phyloP scores from a whole-genome alignment of 129 eudicot species.

The carrot (Daucus carota) region DNA sequence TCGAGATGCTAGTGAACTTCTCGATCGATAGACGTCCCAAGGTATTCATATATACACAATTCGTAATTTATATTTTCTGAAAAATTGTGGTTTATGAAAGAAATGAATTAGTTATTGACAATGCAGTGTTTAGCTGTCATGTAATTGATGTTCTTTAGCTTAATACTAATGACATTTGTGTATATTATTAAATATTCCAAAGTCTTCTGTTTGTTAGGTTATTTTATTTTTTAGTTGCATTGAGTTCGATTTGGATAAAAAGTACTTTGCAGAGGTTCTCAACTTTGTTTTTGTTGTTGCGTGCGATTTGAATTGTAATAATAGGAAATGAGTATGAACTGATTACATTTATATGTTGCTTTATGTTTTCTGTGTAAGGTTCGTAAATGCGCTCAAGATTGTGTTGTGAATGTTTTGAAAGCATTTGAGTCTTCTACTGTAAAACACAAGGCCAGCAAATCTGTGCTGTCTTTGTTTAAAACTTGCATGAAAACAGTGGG shows the following conservation, averaged over 20 bases:
- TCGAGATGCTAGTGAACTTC: constrained; percentile 45
- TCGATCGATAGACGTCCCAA: constrained; percentile 90
- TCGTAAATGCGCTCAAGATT: constrained; percentile 86
- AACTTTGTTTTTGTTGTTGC: neutral
- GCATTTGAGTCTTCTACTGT: constrained; percentile 34
- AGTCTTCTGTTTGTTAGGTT: no score
- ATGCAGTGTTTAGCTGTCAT: neutral
- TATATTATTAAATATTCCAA: neutral
- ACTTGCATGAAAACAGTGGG: constrained; percentile 40
- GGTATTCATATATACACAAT: constrained; percentile 22
- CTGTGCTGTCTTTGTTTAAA: constrained; percentile 42
- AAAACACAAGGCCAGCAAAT: constrained; percentile 56
- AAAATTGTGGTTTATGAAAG: neutral
- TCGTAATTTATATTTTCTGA: neutral
- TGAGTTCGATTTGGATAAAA: neutral
- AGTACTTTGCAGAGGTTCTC: neutral
- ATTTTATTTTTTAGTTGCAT: no score
- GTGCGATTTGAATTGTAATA: neutral
- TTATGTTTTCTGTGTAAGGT: constrained; percentile 44
- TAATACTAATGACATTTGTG: neutral
- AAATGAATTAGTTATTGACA: neutral
- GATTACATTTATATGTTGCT: neutral
- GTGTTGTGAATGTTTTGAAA: constrained; percentile 63
- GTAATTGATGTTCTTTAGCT: neutral
- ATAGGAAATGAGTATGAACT: neutral